Percentiles rank a stretch among this genome's conserved stretches.
Conservation (phyloP, 306 rosid genomes). For the Crataegus laevigata region DNA sequence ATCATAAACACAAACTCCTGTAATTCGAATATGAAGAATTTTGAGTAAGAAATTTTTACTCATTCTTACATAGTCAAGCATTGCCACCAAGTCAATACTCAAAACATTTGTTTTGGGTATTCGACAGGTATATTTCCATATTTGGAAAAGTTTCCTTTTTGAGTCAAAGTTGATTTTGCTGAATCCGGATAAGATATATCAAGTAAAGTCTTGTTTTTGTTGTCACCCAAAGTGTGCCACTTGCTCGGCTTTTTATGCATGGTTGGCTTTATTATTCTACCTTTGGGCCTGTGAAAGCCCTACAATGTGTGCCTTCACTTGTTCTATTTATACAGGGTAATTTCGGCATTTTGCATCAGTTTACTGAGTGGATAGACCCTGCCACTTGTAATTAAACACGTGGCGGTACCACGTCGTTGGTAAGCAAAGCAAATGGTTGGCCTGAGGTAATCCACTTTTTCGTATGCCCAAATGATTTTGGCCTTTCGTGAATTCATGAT, state of each 20-base stretch:
- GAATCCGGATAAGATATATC: neutral
- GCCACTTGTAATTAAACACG: neutral
- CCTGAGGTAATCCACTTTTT: neutral
- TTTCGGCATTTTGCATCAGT: neutral
- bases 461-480: neutral
- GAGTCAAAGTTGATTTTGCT: neutral
- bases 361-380: neutral
- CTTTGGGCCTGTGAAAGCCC: neutral
- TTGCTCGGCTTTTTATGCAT: neutral
- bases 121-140: slow-evolving; percentile 1
- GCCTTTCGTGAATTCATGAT: neutral
- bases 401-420: neutral
- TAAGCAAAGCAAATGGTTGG: slow-evolving; percentile 6
- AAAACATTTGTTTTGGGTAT: neutral
- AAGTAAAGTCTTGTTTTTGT: neutral
- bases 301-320: neutral
- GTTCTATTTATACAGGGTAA: neutral
- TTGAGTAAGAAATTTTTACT: no score
- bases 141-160: neutral
- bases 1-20: no score
- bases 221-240: neutral
- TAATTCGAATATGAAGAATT: no score
- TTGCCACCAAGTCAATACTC: neutral
- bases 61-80: no score
- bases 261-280: neutral